Evolutionary conservation across 768 basidiomycete genomes (phyloP).

Genomic region (Boletus rex-veris): DNA sequence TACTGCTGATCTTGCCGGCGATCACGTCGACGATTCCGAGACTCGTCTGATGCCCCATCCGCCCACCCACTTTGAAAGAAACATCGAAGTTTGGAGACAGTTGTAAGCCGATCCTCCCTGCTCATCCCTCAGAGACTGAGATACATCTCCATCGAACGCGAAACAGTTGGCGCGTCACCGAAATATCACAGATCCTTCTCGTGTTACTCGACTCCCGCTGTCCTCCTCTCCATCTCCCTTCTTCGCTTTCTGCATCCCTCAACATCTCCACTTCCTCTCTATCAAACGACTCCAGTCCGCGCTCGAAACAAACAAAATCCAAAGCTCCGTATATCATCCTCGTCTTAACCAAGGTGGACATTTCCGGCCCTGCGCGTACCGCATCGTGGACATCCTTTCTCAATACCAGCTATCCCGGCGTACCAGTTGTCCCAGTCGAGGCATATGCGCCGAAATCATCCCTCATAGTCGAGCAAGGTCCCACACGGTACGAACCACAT

Average conservation of each 20-base stretch:
- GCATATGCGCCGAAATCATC: constrained; percentile 58
- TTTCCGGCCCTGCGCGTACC: constrained; percentile 64
- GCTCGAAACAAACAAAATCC: constrained; percentile 31
- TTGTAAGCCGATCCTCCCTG: constrained; percentile 48
- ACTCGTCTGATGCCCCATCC: constrained; percentile 50
- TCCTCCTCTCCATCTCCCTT: constrained; percentile 82
- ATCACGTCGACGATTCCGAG: constrained; percentile 12
- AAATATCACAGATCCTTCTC: constrained; percentile 85
- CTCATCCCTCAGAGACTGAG: constrained; percentile 1
- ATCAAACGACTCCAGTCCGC: constrained; percentile 3
- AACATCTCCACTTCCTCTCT: constrained; percentile 7
- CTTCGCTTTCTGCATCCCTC: constrained; percentile 70
- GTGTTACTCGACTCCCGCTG: constrained; percentile 88
- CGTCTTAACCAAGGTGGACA: constrained; percentile 86
- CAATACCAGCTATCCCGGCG: constrained; percentile 45
- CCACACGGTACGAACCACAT: constrained; percentile 53
- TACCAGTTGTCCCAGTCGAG: constrained; percentile 71
- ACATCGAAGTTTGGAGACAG: constrained; percentile 94
- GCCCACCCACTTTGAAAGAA: constrained; percentile 82
- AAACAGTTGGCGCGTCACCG: constrained; percentile 86
- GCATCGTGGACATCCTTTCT: constrained; percentile 67
- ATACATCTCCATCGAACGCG: neutral
- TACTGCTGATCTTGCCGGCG: neutral
- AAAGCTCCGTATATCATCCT: constrained; percentile 46
- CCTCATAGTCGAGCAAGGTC: constrained; percentile 37